Conservation (phyloP, 352 stramenopile species). For the Globisporangium solare region DNA sequence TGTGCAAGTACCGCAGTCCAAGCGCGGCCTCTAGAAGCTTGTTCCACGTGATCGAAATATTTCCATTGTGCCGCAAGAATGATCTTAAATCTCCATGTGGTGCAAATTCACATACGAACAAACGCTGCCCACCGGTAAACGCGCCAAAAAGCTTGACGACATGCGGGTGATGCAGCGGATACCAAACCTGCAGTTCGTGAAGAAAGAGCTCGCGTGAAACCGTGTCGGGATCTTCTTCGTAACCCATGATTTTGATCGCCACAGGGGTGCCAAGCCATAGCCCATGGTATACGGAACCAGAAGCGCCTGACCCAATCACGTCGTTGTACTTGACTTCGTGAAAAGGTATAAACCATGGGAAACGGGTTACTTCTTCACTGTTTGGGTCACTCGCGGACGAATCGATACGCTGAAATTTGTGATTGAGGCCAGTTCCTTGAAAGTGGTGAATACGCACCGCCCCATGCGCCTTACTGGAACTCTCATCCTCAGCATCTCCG, state of each 20-base stretch:
- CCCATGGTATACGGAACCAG: constrained; percentile 1
- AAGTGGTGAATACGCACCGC: no score
- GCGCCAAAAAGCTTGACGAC: constrained; percentile 8
- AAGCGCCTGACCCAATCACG: not conserved
- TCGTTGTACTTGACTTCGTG: not conserved
- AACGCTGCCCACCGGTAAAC: constrained; percentile 1
- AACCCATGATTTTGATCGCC: constrained; percentile 8
- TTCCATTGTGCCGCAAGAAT: not conserved
- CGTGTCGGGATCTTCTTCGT: not conserved
- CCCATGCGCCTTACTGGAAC: no score
- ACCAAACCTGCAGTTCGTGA: constrained; percentile 10
- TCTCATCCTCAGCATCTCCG: not conserved
- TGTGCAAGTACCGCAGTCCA: constrained; percentile 9
- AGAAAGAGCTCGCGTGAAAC: constrained; percentile 2
- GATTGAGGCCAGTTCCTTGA: no score
- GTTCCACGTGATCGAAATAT: constrained; percentile 5
- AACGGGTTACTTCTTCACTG: not conserved
- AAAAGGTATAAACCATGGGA: constrained; percentile 4
- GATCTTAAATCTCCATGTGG: not conserved
- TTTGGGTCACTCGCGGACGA: not conserved
- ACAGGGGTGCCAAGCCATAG: constrained; percentile 3
- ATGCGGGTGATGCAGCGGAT: constrained; percentile 3
- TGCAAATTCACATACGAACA: constrained; percentile 6
- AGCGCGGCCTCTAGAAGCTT: constrained; percentile 11
- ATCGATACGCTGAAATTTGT: no score